A percentile compares a stretch with the other conserved stretches of the same genome.
Evolutionary conservation across 345 rosid genomes (phyloP).

Genomic region (Excoecaria agallocha): DNA sequence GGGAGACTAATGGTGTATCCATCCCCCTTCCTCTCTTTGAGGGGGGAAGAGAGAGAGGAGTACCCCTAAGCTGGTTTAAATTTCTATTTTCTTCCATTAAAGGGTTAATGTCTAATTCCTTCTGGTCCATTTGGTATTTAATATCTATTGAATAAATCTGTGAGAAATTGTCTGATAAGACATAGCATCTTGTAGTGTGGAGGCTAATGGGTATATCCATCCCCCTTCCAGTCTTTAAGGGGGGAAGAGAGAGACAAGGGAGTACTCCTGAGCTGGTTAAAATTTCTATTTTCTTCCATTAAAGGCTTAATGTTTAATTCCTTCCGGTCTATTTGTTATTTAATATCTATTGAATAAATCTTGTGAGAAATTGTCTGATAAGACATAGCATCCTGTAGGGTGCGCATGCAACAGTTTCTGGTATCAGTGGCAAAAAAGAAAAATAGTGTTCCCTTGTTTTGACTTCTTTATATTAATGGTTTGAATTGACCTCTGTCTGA

Average conservation of each 20-base stretch:
- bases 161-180: neutral
- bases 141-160: neutral
- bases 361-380: neutral
- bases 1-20: neutral
- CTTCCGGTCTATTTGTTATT: neutral
- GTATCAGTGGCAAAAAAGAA: neutral
- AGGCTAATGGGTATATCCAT: neutral
- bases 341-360: neutral
- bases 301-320: neutral
- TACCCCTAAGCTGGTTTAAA: neutral
- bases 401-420: neutral
- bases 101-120: neutral
- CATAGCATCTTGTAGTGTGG: neutral
- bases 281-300: neutral
- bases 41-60: neutral
- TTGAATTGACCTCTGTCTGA: neutral
- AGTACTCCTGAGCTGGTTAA: neutral
- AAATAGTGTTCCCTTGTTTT: neutral
- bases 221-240: neutral
- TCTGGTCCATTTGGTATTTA: neutral
- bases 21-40: neutral
- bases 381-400: neutral
- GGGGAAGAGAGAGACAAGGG: neutral
- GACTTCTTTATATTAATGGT: neutral
- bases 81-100: too few species aligned